Conservation (phyloP, 345 rosid genomes). For the Atalantia buxifolia region DNA sequence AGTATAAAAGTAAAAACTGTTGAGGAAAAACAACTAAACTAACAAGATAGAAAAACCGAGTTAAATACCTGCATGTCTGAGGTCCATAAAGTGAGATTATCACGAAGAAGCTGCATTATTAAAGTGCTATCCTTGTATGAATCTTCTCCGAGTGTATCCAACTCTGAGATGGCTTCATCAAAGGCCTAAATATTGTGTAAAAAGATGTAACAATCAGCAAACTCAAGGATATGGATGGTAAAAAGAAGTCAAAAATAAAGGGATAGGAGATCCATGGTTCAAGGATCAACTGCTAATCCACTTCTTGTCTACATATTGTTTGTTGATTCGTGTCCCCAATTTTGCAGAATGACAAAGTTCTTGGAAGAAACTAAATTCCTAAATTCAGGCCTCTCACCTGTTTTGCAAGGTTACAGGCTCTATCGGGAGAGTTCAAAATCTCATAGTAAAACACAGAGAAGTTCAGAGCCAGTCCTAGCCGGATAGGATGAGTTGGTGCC, state of each 20-base stretch:
- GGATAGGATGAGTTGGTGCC: slow-evolving; percentile 69
- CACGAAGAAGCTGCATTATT: slow-evolving; percentile 39
- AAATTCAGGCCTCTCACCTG: slow-evolving; percentile 34
- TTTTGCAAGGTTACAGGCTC: slow-evolving; percentile 73
- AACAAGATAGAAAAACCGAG: neutral
- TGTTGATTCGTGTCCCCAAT: neutral
- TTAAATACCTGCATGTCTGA: slow-evolving; percentile 35
- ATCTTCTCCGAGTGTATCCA: slow-evolving; percentile 36
- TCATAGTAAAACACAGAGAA: slow-evolving; percentile 74
- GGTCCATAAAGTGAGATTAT: slow-evolving; percentile 37
- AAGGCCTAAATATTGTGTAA: slow-evolving; percentile 20
- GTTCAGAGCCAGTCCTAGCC: slow-evolving; percentile 65
- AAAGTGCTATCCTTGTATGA: slow-evolving; percentile 38
- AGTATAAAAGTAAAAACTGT: neutral
- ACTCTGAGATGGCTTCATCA: slow-evolving; percentile 35
- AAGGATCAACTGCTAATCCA: neutral
- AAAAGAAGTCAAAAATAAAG: neutral
- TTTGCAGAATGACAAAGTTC: neutral
- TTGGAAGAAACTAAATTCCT: neutral
- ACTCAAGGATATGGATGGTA: neutral
- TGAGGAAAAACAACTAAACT: neutral
- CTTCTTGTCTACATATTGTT: neutral
- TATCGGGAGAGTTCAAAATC: slow-evolving; percentile 67
- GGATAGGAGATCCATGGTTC: neutral
- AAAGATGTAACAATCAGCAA: neutral